These are phyloP conservation scores for Suhomyces canberraensis DNA, from an alignment of 805 yeast species.

Conservation along the genomic window DNA sequence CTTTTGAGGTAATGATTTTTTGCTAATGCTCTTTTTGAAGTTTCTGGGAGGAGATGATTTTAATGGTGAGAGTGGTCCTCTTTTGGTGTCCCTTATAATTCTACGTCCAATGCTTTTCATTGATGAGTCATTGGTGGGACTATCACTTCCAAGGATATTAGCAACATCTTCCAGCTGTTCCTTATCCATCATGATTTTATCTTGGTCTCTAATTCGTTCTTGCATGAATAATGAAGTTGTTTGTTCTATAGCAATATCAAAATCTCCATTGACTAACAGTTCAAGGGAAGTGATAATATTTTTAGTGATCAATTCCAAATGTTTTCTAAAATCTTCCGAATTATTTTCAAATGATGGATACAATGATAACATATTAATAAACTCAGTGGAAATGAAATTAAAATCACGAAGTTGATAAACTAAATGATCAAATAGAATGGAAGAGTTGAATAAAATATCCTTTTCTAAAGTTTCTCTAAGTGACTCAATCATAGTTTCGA, in stretches of 20 bases:
- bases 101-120: neutral
- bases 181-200: neutral
- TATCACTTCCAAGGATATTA: neutral
- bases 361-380: constrained; percentile 2
- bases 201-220: constrained; percentile 15
- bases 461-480: constrained; percentile 49
- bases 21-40: constrained; percentile 15
- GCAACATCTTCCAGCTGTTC: neutral
- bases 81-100: constrained; percentile 10
- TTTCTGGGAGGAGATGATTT: constrained; percentile 24
- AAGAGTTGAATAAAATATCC: constrained; percentile 54
- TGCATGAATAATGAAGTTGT: constrained; percentile 28
- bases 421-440: constrained; percentile 52
- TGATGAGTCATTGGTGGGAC: neutral
- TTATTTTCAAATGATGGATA: neutral
- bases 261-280: constrained; percentile 30
- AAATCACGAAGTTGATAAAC: constrained; percentile 22
- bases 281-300: constrained; percentile 14
- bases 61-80: constrained; percentile 25
- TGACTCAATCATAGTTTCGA: constrained; percentile 38
- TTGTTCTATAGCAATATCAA: constrained; percentile 32
- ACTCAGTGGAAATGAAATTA: constrained; percentile 10
- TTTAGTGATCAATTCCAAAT: neutral
- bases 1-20: constrained; percentile 8
- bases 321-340: constrained; percentile 1